A percentile compares a stretch with the other conserved stretches of the same genome.
These are phyloP conservation scores for Colletotrichum lentis DNA, from an alignment of 2,329 filamentous ascomycete species.

Conservation along the genomic window DNA sequence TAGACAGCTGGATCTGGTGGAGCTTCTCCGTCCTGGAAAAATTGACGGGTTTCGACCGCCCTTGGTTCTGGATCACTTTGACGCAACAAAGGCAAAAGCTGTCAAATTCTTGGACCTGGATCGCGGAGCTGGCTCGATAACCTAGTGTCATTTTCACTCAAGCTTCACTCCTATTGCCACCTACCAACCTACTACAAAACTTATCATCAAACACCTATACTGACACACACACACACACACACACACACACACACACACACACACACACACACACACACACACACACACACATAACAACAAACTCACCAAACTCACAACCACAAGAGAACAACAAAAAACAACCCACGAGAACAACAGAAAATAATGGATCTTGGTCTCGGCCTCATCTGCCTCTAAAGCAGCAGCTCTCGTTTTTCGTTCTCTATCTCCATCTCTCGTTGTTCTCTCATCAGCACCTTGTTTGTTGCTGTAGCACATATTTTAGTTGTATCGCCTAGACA, in stretches of 20 bases:
- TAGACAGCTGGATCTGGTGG: slow-evolving; percentile 34
- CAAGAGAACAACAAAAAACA: neutral
- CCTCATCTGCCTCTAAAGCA: slow-evolving; percentile 30
- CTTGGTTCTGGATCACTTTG: slow-evolving; percentile 7
- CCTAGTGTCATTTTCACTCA: neutral
- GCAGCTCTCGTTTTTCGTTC: slow-evolving; percentile 3
- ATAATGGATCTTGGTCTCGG: slow-evolving; percentile 19
- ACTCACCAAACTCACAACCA: neutral
- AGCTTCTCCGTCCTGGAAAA: slow-evolving; percentile 35
- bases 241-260: no score
- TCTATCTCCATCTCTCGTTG: neutral
- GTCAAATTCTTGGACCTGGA: slow-evolving; percentile 3
- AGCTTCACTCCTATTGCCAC: neutral
- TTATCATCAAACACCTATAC: neutral
- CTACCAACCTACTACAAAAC: neutral
- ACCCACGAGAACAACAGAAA: neutral
- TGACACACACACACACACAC: no score
- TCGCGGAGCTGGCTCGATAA: neutral
- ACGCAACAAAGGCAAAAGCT: neutral
- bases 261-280: no score
- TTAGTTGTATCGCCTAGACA: slow-evolving; percentile 10
- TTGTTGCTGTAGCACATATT: slow-evolving; percentile 4
- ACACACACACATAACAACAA: no score
- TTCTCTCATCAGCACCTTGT: slow-evolving; percentile 26
- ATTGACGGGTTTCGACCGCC: slow-evolving; percentile 27